Conservation (phyloP, 2,329 filamentous ascomycete genomes). For the Xenoacremonium recifei region DNA sequence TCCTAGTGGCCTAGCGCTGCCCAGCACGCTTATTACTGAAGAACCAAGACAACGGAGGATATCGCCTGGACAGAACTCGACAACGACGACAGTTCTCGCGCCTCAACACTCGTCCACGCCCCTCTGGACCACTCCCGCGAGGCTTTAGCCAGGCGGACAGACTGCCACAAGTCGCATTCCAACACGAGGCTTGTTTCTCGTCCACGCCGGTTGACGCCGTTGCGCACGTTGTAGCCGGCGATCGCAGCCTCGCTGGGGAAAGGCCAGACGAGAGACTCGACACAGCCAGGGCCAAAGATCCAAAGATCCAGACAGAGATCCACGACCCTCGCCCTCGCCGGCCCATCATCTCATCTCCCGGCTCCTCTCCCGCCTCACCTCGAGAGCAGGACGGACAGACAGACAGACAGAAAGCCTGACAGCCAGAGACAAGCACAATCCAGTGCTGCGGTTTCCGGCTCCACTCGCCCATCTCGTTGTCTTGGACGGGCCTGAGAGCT, state of each 20-base stretch:
- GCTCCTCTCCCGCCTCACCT: no score
- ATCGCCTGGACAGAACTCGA: background rate
- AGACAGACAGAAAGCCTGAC: no score
- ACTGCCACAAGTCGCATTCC: slow-evolving; percentile 13
- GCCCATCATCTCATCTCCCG: no score
- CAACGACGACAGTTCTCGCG: background rate
- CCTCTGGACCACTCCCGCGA: no score
- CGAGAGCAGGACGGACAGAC: no score
- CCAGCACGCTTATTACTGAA: slow-evolving; percentile 13
- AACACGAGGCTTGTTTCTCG: slow-evolving; percentile 13
- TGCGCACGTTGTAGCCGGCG: slow-evolving; percentile 19
- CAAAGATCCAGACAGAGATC: slow-evolving; percentile 15
- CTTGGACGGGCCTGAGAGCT: slow-evolving; percentile 22
- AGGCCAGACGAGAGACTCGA: background rate
- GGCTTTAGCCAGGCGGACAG: no score
- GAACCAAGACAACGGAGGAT: no score
- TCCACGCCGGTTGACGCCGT: slow-evolving; percentile 19
- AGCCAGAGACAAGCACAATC: slow-evolving; percentile 31
- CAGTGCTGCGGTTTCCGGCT: slow-evolving; percentile 32
- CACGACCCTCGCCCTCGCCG: slow-evolving; percentile 24
- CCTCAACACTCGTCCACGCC: no score
- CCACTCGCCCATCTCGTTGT: slow-evolving; percentile 22
- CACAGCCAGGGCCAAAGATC: slow-evolving; percentile 4
- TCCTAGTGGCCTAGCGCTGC: slow-evolving; percentile 22
- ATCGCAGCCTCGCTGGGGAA: slow-evolving; percentile 7